Evolutionary conservation across 1,284 basidiomycete genomes (phyloP), one percentile per base, ranked within the genome.

Genomic region (Rhodotorula mucilaginosa): DNA sequence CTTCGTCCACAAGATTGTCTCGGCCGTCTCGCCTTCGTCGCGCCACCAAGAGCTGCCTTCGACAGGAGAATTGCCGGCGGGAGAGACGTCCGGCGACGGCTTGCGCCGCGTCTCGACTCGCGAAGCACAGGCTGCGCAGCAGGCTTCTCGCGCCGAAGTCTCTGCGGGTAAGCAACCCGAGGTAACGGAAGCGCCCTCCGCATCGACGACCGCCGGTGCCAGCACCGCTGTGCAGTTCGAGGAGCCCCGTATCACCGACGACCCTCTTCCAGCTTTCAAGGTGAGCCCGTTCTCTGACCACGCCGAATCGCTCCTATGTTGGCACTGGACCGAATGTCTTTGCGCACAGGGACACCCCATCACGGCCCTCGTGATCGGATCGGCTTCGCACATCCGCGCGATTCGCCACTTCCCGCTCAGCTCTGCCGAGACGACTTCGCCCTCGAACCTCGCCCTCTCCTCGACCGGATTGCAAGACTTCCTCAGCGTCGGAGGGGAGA

Each of bases 1-100:
- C 6, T 60, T 70, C 39, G 62, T 70, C 58, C 48, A 62, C n/a
- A 70, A 70, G 34, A 19, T 70, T 2, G 51, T 70, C 61, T 52
- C 58, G 19, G 65, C 69, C 13, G 58, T 70, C 68, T 29, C 54
- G 31, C 64, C 58, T 3, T 61, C 63, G 18, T 58, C 57, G 57
- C 21, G 34, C 61, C 34, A 29, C 26, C 26, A 56, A 16, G 54
- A 56, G n/a, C 54, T 56, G 26, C 54, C 61, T 6, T 19, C 61
- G 44, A 46, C 13, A 10, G 39, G 39, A 16, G 54, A 56, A 5
- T 12, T 16, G 15, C 6, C 54, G 12, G 54, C n/a, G 2, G 26
- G 26, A 13, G 26, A n/a, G 3, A 29, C 54, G 26, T 26, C 54
- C 26, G 54, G 26, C 12, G 26, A 26, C n/a, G n/a, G 26, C 29